phyloP scores from a whole-genome alignment of 176 grass and related monocot species.

The Phoenix roebelenii region DNA sequence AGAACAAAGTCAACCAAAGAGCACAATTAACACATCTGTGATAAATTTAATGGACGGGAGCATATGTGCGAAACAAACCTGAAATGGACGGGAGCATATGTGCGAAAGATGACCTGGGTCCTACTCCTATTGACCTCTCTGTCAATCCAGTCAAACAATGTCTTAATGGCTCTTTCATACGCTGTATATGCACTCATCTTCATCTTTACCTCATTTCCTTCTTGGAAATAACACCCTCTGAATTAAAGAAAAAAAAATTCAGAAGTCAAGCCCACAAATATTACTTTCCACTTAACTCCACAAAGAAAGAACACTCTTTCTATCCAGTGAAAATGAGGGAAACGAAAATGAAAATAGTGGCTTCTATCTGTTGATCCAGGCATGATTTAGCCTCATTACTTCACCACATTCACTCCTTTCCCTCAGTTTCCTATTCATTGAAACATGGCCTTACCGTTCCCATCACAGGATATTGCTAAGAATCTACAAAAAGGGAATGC shows the following conservation, averaged over 20 bases:
- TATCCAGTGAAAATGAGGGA: too few species aligned
- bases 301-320: neutral
- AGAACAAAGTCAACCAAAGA: too few species aligned
- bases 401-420: too few species aligned
- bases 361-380: too few species aligned
- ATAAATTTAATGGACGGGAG: too few species aligned
- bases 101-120: slow-evolving; percentile 81
- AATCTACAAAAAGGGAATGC: neutral
- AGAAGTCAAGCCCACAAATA: neutral
- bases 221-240: slow-evolving; percentile 84
- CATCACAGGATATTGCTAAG: too few species aligned
- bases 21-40: too few species aligned
- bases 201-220: slow-evolving; percentile 70
- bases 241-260: slow-evolving; percentile 5
- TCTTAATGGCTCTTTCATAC: slow-evolving; percentile 54
- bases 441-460: too few species aligned
- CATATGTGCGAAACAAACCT: slow-evolving; percentile 33
- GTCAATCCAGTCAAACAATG: slow-evolving; percentile 63
- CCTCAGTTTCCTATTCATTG: too few species aligned
- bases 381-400: too few species aligned
- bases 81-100: slow-evolving; percentile 95
- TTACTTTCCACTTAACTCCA: neutral
- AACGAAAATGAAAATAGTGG: too few species aligned
- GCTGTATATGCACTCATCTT: slow-evolving; percentile 62
- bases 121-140: slow-evolving; percentile 69